These are phyloP conservation scores for Raphanus sativus DNA, from an alignment of 345 rosid species.

Conservation along the genomic window DNA sequence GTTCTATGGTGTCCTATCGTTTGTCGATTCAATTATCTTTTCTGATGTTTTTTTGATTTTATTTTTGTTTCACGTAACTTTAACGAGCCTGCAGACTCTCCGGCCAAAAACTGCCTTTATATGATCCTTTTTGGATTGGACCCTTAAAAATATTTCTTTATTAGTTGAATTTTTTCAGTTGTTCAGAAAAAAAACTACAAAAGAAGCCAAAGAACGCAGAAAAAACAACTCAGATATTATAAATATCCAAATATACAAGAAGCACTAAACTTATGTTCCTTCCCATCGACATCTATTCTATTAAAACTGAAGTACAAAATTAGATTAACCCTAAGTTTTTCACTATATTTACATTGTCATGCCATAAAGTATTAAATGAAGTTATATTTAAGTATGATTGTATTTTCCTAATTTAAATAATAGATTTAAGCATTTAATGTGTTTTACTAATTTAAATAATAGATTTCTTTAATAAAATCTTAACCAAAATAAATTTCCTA, in stretches of 20 bases:
- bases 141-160: no score
- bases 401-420: no score
- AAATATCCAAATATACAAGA: conserved; percentile 30
- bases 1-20: not conserved
- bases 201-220: not conserved
- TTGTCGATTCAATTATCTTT: not conserved
- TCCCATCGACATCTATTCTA: conserved; percentile 32
- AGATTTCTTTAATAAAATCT: no score
- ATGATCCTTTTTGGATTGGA: not conserved
- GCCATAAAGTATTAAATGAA: no score
- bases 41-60: not conserved
- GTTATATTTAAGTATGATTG: no score
- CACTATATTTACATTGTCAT: no score
- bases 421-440: no score
- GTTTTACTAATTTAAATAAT: no score
- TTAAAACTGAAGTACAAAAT: no score
- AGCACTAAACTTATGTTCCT: conserved; percentile 28
- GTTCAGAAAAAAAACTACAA: not conserved
- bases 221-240: conserved; percentile 9
- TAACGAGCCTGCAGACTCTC: not conserved
- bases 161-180: no score
- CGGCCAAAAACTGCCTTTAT: not conserved
- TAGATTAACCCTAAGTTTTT: no score
- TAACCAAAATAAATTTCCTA: no score
- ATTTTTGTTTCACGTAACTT: not conserved